phyloP scores from a whole-genome alignment of 2,329 filamentous ascomycete genomes.

The Myriosclerotinia scirpicola region DNA sequence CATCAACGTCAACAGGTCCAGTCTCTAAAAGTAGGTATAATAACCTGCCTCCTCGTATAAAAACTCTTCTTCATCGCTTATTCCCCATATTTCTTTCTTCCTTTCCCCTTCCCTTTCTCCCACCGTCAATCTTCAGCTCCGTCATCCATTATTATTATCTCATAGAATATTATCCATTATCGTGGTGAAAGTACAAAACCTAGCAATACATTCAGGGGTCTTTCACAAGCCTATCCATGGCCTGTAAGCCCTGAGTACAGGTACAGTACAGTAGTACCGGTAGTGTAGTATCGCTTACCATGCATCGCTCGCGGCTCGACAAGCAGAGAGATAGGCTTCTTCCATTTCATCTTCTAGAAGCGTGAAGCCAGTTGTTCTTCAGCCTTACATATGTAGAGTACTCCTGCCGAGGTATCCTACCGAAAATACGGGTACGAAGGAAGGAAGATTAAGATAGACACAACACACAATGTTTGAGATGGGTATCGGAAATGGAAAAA shows the following conservation, averaged over 20 bases:
- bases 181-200: not conserved
- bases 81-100: not conserved
- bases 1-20: too few species aligned
- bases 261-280: too few species aligned
- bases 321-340: constrained; percentile 31
- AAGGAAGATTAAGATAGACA: too few species aligned
- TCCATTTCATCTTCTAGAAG: constrained; percentile 32
- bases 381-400: constrained; percentile 21
- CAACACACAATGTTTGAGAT: not conserved
- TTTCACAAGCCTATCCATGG: not conserved
- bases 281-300: constrained; percentile 5
- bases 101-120: not conserved
- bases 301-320: not conserved
- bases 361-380: constrained; percentile 21
- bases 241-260: not conserved
- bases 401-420: constrained; percentile 10
- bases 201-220: not conserved
- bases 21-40: not conserved
- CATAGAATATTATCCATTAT: not conserved
- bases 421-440: not conserved
- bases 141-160: not conserved
- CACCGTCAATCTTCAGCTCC: constrained; percentile 4
- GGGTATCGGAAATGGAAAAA: not conserved
- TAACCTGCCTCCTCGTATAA: not conserved
- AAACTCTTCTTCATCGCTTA: not conserved